These are phyloP conservation scores for Penicillium thymicola DNA, from an alignment of 2,329 filamentous ascomycete species.

Conservation along the genomic window DNA sequence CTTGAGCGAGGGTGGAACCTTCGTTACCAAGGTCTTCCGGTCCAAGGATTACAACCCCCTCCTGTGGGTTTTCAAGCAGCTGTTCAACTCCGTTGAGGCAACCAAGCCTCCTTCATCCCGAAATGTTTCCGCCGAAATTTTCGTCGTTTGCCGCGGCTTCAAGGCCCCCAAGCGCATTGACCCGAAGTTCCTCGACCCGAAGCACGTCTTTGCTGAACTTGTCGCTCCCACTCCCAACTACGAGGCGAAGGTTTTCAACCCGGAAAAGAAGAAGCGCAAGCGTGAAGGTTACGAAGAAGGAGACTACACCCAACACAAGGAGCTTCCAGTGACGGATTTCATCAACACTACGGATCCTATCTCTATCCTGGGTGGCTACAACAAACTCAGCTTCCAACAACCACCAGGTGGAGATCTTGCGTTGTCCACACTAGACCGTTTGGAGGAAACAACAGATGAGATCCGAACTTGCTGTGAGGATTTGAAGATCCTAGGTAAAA, in stretches of 20 bases:
- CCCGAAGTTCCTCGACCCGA: conserved; percentile 85
- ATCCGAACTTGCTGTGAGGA: conserved; percentile 75
- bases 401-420: conserved; percentile 79
- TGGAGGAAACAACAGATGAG: conserved; percentile 82
- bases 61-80: conserved; percentile 95
- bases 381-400: conserved; percentile 79
- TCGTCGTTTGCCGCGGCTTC: conserved; percentile 92
- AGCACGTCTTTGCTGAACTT: conserved; percentile 89
- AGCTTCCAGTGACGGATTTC: conserved; percentile 83
- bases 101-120: conserved; percentile 94
- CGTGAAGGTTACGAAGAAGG: conserved; percentile 97
- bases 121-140: conserved; percentile 97
- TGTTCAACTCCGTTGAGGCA: conserved; percentile 92
- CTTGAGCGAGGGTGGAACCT: conserved; percentile 79
- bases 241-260: conserved; percentile 97
- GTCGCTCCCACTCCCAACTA: conserved; percentile 83
- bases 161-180: conserved; percentile 94
- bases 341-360: conserved; percentile 93
- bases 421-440: conserved; percentile 75
- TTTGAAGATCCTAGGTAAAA: conserved; percentile 84
- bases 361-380: conserved; percentile 80
- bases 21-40: conserved; percentile 96
- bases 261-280: conserved; percentile 95
- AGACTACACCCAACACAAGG: conserved; percentile 89
- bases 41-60: conserved; percentile 96